Conservation (phyloP, 495 filamentous ascomycete species). For the Chlorociboria aeruginascens region DNA sequence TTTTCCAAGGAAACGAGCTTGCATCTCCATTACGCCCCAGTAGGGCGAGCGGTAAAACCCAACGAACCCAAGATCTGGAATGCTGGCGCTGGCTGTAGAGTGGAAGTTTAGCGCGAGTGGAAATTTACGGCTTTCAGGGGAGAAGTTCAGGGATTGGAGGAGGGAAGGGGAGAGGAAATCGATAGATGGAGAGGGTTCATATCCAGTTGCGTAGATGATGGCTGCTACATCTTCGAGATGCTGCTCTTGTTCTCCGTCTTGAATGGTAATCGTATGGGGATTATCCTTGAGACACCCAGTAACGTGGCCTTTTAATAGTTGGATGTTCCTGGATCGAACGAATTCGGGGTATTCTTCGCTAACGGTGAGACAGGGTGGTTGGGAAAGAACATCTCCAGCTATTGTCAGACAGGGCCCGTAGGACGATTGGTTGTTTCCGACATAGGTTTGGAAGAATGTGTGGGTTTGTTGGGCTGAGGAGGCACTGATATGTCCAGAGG, state of each 20-base stretch:
- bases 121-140: slow-evolving; percentile 40
- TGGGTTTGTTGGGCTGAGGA: slow-evolving; percentile 42
- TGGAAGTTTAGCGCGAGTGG: slow-evolving; percentile 60
- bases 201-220: slow-evolving; percentile 70
- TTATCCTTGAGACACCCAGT: background rate
- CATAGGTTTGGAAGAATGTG: slow-evolving; percentile 35
- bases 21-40: slow-evolving; percentile 83
- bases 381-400: slow-evolving; percentile 18
- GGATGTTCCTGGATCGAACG: slow-evolving; percentile 52
- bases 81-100: slow-evolving; percentile 42
- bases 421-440: slow-evolving; percentile 53
- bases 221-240: slow-evolving; percentile 44
- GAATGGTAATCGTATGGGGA: slow-evolving; percentile 7
- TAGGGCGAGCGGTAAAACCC: slow-evolving; percentile 81
- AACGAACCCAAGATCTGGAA: slow-evolving; percentile 64
- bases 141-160: slow-evolving; percentile 42
- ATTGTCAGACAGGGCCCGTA: slow-evolving; percentile 21
- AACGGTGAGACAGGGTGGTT: slow-evolving; percentile 48
- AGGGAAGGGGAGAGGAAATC: slow-evolving; percentile 46
- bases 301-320: slow-evolving; percentile 30
- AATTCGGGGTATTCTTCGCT: slow-evolving; percentile 62
- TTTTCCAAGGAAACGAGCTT: slow-evolving; percentile 51
- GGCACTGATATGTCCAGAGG: slow-evolving; percentile 42
- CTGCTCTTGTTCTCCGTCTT: background rate
- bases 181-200: slow-evolving; percentile 47